Evolutionary conservation across 2,329 filamentous ascomycete species (phyloP), one percentile per base, ranked within the genome.

Genomic region (Ascochyta rabiei): DNA sequence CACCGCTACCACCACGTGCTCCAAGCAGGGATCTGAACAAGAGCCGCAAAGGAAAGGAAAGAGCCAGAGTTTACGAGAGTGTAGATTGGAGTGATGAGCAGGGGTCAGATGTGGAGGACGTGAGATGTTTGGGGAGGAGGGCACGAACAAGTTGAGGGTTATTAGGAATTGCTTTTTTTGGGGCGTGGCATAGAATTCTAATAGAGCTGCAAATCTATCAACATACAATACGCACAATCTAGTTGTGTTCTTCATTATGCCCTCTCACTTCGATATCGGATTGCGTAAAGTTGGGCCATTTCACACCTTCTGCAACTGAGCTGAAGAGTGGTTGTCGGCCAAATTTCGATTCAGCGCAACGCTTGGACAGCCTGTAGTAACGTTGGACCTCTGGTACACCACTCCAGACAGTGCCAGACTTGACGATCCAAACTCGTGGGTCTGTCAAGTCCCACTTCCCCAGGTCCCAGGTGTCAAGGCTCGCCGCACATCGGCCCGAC

Each of bases 401-500:
- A 15, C 13, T 33, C 8, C n/a, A 15, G 13, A 33, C 4, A 13
- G 7, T 33, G 30, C 30, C 30, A 16, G 30, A 33, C 10, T 23
- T 26, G 21, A 24, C 5, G 38, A 15, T 24, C 21, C 28, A 48
- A 23, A 38, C 37, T 21, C 21, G 37, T 28, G 21, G 28, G 38
- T 28, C 24, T 23, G 10, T 43, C 39, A 28, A 39, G 18, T 33
- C 48, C 51, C 45, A 41, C 45, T 54, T 54, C 51, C 51, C 51
- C 45, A 34, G 34, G 44, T 39, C 44, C 51, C 44, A 48, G 44
- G 34, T 16, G 26, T 18, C 42, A 40, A 33, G 37, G 43, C 43
- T 26, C 18, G 28, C n/a, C n/a, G 7, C 39, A 7, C n/a, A 49
- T 55, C 52, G 52, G 52, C 30, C 46, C 52, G 52, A 31, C 23